These are phyloP conservation scores for Melampsora larici-populina DNA, from an alignment of 1,284 basidiomycete species.

Conservation along the genomic window DNA sequence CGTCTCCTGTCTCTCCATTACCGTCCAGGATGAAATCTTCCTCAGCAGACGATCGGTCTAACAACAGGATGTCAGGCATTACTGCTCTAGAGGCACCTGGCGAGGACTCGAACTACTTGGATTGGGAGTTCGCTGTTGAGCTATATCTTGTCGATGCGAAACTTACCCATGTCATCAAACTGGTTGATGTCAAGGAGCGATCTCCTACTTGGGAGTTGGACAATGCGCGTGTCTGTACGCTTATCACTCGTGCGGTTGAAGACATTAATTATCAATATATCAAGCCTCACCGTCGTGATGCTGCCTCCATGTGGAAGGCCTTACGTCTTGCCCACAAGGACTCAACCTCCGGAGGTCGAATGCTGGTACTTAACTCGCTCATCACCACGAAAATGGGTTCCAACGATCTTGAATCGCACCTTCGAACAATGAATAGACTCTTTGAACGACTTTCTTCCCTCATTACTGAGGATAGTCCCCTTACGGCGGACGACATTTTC, in stretches of 20 bases:
- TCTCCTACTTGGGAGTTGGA: neutral
- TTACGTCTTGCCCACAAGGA: neutral
- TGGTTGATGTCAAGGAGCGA: neutral
- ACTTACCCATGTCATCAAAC: neutral
- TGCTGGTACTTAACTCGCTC: neutral
- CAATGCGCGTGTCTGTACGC: neutral
- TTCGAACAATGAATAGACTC: neutral
- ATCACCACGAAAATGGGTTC: neutral
- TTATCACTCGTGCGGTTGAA: conserved; percentile 1
- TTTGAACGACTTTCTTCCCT: neutral
- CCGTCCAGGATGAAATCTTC: too few relatives aligned
- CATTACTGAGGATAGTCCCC: neutral
- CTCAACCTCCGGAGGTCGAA: conserved; percentile 7
- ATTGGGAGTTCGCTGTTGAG: conserved; percentile 10
- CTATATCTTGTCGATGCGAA: neutral
- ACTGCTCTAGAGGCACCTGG: too few relatives aligned
- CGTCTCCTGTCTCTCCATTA: too few relatives aligned
- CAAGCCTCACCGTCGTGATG: too few relatives aligned
- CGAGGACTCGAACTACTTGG: conserved; percentile 6
- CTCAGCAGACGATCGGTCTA: too few relatives aligned
- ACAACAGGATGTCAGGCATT: too few relatives aligned
- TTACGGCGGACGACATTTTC: conserved; percentile 1
- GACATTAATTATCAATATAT: too few relatives aligned
- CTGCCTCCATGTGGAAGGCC: conserved; percentile 3
- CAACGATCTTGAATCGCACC: neutral